Percentiles rank a stretch among this genome's conserved stretches.
These are phyloP conservation scores for Galerina marginata DNA, from an alignment of 768 basidiomycete genomes.

Conservation along the genomic window DNA sequence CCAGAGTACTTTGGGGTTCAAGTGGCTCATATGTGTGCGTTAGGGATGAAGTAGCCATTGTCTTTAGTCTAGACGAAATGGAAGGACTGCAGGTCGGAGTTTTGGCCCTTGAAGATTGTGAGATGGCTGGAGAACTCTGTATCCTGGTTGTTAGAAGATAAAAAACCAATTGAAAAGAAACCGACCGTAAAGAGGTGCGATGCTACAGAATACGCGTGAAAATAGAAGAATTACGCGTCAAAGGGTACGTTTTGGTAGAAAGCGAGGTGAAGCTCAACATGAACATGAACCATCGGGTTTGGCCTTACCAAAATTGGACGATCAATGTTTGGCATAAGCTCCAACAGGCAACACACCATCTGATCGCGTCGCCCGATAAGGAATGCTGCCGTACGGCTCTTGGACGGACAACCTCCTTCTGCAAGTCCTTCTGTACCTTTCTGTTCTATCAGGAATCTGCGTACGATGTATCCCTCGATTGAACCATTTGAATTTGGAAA, in stretches of 20 bases:
- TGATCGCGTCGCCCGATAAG: slow-evolving; percentile 16
- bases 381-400: slow-evolving; percentile 5
- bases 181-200: not conserved
- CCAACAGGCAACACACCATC: slow-evolving; percentile 18
- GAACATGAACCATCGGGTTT: slow-evolving; percentile 16
- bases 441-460: not conserved
- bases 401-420: too few relatives aligned
- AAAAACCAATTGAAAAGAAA: not conserved
- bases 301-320: slow-evolving; percentile 14
- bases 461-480: slow-evolving; percentile 65
- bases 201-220: slow-evolving; percentile 23
- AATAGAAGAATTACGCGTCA: slow-evolving; percentile 14
- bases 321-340: slow-evolving; percentile 15
- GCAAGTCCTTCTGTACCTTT: slow-evolving; percentile 1
- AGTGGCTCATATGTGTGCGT: slow-evolving; percentile 47
- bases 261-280: slow-evolving; percentile 14
- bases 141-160: slow-evolving; percentile 3
- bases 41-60: slow-evolving; percentile 61
- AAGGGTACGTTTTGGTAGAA: slow-evolving; percentile 2
- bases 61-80: not conserved
- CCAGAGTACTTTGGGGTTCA: slow-evolving; percentile 37
- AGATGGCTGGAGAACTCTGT: slow-evolving; percentile 3
- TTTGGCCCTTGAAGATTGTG: slow-evolving; percentile 8
- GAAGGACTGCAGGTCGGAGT: slow-evolving; percentile 15
- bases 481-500: slow-evolving; percentile 67